Base-by-base conservation (phyloP, 345 rosid species). In the Populus pruinosa region DNA sequence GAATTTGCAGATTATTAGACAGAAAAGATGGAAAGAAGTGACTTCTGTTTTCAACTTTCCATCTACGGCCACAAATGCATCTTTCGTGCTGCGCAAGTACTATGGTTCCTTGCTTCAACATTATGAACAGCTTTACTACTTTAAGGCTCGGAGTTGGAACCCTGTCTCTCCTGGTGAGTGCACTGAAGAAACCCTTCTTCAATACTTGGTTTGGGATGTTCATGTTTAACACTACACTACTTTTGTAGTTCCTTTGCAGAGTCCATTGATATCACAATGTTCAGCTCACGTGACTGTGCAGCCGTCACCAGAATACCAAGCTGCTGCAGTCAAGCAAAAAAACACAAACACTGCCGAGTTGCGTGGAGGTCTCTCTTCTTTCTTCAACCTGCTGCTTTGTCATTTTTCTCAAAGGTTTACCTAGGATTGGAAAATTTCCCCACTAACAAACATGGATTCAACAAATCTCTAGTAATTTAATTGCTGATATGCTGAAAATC, bases 31-130 rank as follows among this genome's bases (percentile, higher is more conserved):
- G 99, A 96, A 92, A 78, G 99, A 96, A 80, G 97, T 96, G 55
- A 96, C 98, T 73, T 91, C 98, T 65, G 85, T 91, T n/a, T 96
- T 96, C 79, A 90, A 91, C 80, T 96, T 96, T 79, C 99, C 99
- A 6, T 92, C 98, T 9, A 96, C 98, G 18, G 99, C 99, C 10
- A 96, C 97, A 49, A 96, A 94, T 72, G 98, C 98, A 20, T 96
- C 99, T 12, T 96, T 88, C 70, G 92, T 94, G 69, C 88, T 96
- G 84, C 97, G 99, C 76, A 96, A 94, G 84, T 92, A 94, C 81
- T 96, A 96, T 73, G 74, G 83, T 71, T 94, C 98, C 39, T 77
- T 96, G 79, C 98, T 96, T 76, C 87, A 81, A 56, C 90, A 90
- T 59, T 96, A 90, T 38, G 98, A 94, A 80, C 96, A 92, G 77